Evolutionary conservation across 2,329 filamentous ascomycete genomes (phyloP), one percentile per base, ranked within the genome.

Genomic region (Dothistroma septosporum): DNA sequence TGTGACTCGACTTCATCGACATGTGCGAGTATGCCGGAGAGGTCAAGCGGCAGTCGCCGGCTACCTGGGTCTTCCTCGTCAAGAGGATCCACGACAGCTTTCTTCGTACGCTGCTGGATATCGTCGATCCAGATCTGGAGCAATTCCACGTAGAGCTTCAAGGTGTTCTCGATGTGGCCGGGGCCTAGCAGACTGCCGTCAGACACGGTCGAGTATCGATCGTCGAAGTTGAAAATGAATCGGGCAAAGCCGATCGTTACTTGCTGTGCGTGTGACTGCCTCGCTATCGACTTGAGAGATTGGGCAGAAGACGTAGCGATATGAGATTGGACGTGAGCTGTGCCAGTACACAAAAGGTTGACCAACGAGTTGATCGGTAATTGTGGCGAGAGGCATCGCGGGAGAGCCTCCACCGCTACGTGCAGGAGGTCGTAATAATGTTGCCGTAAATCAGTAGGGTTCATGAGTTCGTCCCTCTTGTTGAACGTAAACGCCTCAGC

Each of bases 141-240:
- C 5, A 99, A 79, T 75, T 99, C 92, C 31, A 97, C 91, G 70
- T 99, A 99, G 11, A 99, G 82, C 64, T 89, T 88, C 21, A 99
- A 76, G 0, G 94, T 99, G 67, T 88, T 96, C 74, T 99, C 94
- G 60, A 99, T 97, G 71, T 99, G 94, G 4, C 88, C 90, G 35
- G 91, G 87, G 0, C 93, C 94, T 24, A 99, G 85, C 87, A 99
- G 94, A 2, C 94, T 94, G 33, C 95, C 94, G 71, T 99, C 94
- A 10, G 92, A 96, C 87, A 97, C 97, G 33, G 94, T 97, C 0
- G 93, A 91, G 74, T 99, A 99, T 24, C 92, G 87, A 67, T 96
- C 92, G 74, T 99, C 95, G 73, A 97, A 99, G 68, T 94, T 96
- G 79, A 99, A 99, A 57, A 99, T 99, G 76, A 97, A 99, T 28